Base-by-base conservation (phyloP, 371 early-diverging fungal genomes). In the Basidiobolus meristosporus region DNA sequence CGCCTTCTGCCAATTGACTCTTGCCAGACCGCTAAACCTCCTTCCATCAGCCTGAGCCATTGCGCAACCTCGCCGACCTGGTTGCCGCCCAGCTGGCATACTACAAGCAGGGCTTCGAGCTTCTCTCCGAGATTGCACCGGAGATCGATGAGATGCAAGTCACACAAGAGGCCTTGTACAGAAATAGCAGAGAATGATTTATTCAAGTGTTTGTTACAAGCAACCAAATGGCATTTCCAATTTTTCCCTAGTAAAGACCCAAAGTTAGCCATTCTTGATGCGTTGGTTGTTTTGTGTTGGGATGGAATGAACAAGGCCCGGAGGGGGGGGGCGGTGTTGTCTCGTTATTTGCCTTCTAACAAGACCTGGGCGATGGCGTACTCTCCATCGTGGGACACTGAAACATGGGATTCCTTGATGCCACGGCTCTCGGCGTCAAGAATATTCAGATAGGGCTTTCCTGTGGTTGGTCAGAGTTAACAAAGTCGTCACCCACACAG, bases 61-160 rank as follows among this genome's bases (percentile, higher is more conserved):
- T 90, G 31, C 71, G 81, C 46, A 73, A 79, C 53, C 53, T 91
- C 52, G 70, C 84, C 1, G 84, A 83, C 43, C 57, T 90, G 35
- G 82, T 85, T 15, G 69, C 73, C n/a, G 82, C 82, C 11, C 90
- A 92, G 57, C 63, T 83, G 22, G 62, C 60, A n/a, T 89, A 71
- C 62, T 83, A 71, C 62, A 80, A 84, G 59, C 74, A 76, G 53
- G 79, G 80, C 4, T 70, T 75, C 37, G 81, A 80, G 39, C 48
- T 76, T 11, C 54, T 93, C 47, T 50, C 73, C 14, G 86, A 82
- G 39, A 53, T 90, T 31, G 70, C 73, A 15, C 89, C 90, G 2
- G 90, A 93, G 52, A 73, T 93, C 34, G 89, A 89, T 48, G 89
- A 90, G 62, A 78, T 90, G 43, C 73, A 80, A 44, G 77, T 79